These are phyloP conservation scores for Cinnamomum chago DNA, from an alignment of 164 flowering plant genomes.

Conservation along the genomic window DNA sequence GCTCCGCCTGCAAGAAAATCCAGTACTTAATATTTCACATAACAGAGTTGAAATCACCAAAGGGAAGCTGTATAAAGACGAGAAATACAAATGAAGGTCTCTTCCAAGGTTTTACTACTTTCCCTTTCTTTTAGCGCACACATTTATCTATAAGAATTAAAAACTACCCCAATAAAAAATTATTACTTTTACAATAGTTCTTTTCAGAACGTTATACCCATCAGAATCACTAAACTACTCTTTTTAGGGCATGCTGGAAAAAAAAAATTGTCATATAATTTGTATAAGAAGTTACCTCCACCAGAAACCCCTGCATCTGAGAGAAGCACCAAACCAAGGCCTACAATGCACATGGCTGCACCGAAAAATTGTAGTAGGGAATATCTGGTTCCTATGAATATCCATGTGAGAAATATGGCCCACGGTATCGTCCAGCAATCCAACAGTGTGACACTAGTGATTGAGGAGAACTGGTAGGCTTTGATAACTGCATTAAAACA, in stretches of 20 bases:
- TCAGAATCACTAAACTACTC: not conserved
- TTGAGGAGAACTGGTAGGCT: constrained; percentile 70
- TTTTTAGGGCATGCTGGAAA: no score
- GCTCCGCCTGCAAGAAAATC: constrained; percentile 48
- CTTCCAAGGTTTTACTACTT: not conserved
- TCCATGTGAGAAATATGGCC: constrained; percentile 69
- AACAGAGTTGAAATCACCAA: not conserved
- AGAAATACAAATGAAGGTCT: not conserved
- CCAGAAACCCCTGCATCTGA: constrained; percentile 70
- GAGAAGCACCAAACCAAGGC: constrained; percentile 66
- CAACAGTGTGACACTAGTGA: constrained; percentile 75
- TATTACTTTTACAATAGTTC: no score
- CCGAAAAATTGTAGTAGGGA: constrained; percentile 58
- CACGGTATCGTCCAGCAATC: constrained; percentile 78
- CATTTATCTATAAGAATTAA: no score
- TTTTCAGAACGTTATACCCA: no score
- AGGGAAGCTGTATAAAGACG: not conserved
- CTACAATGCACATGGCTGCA: constrained; percentile 48
- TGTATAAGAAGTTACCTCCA: constrained; percentile 42
- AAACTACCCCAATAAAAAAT: no score
- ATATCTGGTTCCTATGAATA: constrained; percentile 63
- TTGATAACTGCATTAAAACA: constrained; percentile 49
- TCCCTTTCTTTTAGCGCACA: no score
- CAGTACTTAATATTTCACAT: not conserved
- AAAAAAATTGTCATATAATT: not conserved